A percentile compares a stretch with the other conserved stretches of the same genome.
phyloP scores from a whole-genome alignment of 2,329 filamentous ascomycete genomes.

The Botrytis fragariae region DNA sequence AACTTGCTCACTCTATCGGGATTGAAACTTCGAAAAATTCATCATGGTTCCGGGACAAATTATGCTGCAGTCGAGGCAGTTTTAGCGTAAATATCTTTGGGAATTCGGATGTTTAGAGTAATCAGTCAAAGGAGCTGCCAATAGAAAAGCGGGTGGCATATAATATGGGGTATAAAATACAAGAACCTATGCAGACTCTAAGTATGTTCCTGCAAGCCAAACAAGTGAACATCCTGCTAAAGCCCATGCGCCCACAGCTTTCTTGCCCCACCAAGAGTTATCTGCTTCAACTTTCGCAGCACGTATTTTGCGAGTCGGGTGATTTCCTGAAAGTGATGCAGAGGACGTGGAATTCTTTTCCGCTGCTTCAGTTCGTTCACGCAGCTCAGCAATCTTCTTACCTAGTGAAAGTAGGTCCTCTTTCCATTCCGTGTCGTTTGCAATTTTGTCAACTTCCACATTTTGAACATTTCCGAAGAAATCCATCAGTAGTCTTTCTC shows the following conservation, averaged over 20 bases:
- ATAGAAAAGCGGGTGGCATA: not conserved
- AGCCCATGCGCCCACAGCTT: conserved; percentile 58
- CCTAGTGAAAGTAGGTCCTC: conserved; percentile 79
- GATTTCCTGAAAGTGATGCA: conserved; percentile 23
- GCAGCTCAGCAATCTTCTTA: conserved; percentile 58
- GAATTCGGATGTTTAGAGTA: not conserved
- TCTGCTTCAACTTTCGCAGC: conserved; percentile 62
- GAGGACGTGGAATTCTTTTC: conserved; percentile 32
- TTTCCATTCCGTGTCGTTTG: conserved; percentile 54
- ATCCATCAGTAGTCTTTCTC: conserved; percentile 83
- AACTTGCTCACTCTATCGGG: conserved; percentile 12
- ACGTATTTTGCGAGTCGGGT: conserved; percentile 41
- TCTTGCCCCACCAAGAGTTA: conserved; percentile 66
- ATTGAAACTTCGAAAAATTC: conserved; percentile 9
- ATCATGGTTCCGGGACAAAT: conserved; percentile 14
- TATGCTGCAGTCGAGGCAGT: conserved; percentile 18
- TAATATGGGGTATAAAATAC: not conserved
- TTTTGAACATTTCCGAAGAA: conserved; percentile 99
- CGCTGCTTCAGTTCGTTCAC: conserved; percentile 39
- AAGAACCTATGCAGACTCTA: conserved; percentile 38
- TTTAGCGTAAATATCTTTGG: not conserved
- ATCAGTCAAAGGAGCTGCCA: not conserved
- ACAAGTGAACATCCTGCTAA: conserved; percentile 59
- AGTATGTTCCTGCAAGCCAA: conserved; percentile 56
- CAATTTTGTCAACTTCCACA: conserved; percentile 71